phyloP scores from a whole-genome alignment of 495 filamentous ascomycete genomes.

The Letharia lupina region DNA sequence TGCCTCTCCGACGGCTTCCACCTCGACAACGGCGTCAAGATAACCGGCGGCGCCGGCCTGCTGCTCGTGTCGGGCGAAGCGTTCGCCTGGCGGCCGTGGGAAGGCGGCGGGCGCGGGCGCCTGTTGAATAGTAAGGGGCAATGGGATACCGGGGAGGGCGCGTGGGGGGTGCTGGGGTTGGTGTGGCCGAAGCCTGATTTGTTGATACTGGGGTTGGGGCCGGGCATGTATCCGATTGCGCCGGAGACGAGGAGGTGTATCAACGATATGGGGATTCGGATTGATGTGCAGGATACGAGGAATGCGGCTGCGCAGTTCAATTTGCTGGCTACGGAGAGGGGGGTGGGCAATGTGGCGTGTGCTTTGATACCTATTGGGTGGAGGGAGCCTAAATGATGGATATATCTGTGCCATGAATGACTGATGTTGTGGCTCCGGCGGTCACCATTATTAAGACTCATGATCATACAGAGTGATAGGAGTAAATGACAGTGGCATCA shows the following conservation, averaged over 20 bases:
- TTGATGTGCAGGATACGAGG: constrained; percentile 86
- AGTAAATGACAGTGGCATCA: background rate
- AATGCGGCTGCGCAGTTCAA: constrained; percentile 93
- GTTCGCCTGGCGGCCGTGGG: constrained; percentile 73
- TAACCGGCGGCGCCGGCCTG: constrained; percentile 56
- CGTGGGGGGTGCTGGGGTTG: constrained; percentile 66
- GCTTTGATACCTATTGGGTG: constrained; percentile 83
- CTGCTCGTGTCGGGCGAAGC: constrained; percentile 78
- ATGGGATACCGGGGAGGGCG: constrained; percentile 59
- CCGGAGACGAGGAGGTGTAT: constrained; percentile 63
- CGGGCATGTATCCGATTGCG: constrained; percentile 62
- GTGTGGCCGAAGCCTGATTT: constrained; percentile 88
- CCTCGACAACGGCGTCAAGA: constrained; percentile 64
- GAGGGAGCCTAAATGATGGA: constrained; percentile 41
- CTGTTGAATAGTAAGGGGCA: constrained; percentile 70
- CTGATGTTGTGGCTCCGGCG: background rate
- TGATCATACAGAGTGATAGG: background rate
- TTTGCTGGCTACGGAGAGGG: constrained; percentile 73
- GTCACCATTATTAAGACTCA: background rate
- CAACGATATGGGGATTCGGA: constrained; percentile 67
- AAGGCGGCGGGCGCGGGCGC: constrained; percentile 31
- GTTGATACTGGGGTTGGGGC: constrained; percentile 83
- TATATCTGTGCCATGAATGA: background rate
- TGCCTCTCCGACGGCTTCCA: constrained; percentile 71
- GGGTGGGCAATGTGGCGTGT: constrained; percentile 71